Percentiles rank a stretch among this genome's conserved stretches.
Evolutionary conservation across 1,284 basidiomycete genomes (phyloP).

Genomic region (Hortiboletus rubellus): DNA sequence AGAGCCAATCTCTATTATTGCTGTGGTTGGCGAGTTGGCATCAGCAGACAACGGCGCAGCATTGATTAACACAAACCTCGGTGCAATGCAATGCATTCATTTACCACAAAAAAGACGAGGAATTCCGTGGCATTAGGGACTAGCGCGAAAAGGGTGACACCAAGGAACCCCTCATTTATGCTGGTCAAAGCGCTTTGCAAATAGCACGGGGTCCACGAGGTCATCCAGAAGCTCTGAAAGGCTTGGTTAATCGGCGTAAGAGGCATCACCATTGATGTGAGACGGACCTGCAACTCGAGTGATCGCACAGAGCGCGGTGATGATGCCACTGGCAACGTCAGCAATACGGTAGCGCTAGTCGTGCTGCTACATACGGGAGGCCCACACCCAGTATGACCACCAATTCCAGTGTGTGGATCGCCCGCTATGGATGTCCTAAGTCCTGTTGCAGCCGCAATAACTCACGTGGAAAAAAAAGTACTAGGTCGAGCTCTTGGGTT

Average conservation of each 20-base stretch:
- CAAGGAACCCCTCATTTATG: slow-evolving; percentile 97
- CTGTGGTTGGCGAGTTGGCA: slow-evolving; percentile 43
- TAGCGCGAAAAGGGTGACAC: slow-evolving; percentile 94
- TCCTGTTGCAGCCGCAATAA: slow-evolving; percentile 47
- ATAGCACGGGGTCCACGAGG: slow-evolving; percentile 87
- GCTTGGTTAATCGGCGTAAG: neutral
- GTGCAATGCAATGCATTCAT: slow-evolving; percentile 86
- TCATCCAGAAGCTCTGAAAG: slow-evolving; percentile 81
- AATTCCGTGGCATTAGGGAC: slow-evolving; percentile 99
- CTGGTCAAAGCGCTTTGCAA: slow-evolving; percentile 74
- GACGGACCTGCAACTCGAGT: slow-evolving; percentile 76
- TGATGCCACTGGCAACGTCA: no score
- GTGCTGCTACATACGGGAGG: slow-evolving; percentile 87
- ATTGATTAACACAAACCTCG: slow-evolving; percentile 63
- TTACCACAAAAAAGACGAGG: slow-evolving; percentile 83
- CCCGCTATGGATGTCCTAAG: slow-evolving; percentile 34
- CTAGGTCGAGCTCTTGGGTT: slow-evolving; percentile 66
- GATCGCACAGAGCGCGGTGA: slow-evolving; percentile 92
- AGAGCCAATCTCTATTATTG: slow-evolving; percentile 94
- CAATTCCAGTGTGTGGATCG: slow-evolving; percentile 36
- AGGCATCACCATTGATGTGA: neutral
- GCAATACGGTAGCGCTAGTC: slow-evolving; percentile 61
- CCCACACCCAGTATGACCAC: no score
- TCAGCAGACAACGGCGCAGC: neutral
- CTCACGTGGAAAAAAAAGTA: slow-evolving; percentile 82